Evolutionary conservation across 2,329 filamentous ascomycete species (phyloP), one percentile per base, ranked within the genome.

Genomic region (Fusarium protoensiforme): DNA sequence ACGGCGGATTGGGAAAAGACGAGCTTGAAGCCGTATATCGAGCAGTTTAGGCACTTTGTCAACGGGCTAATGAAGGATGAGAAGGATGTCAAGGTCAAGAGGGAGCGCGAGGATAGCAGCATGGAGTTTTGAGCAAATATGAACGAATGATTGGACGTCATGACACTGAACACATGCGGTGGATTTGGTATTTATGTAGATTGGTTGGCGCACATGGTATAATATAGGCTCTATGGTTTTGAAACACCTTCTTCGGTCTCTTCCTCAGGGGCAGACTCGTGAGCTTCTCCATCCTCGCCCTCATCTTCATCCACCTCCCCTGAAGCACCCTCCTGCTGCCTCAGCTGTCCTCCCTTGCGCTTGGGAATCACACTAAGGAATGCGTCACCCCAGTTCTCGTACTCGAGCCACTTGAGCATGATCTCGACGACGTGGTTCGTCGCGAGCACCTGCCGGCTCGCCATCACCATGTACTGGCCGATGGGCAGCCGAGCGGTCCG

Each of bases 371-470:
- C 94, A 59, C 90, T 88, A 83, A 95, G 84, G 80, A 99, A 99
- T 0, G 96, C 95, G 79, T 93, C 87, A 2, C 92, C 95, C 96
- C 96, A 99, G 81, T 98, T 93, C 3, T 93, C 94, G 57, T 90
- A 90, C 82, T 98, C 94, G 63, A 99, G 83, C 95, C 95, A 99
- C 74, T 91, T 92, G 53, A 98, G 84, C 94, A 99, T 98, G 71
- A 99, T 98, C 83, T 98, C 96, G 54, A 96, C 90, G 2, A 99
- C 96, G 79, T 99, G 96, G 80, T 98, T 99, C 9, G 96, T 98
- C 5, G 96, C 92, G 65, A 99, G 85, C 6, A 99, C 94, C 76
- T 92, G 91, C 35, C 96, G 90, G 77, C 93, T 95, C 64, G 92
- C 89, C 93, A 99, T 97, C 72, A 94, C 89, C 87, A 99, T 92